Evolutionary conservation across 352 stramenopile genomes (phyloP).

Genomic region (Phytophthora parvispora): DNA sequence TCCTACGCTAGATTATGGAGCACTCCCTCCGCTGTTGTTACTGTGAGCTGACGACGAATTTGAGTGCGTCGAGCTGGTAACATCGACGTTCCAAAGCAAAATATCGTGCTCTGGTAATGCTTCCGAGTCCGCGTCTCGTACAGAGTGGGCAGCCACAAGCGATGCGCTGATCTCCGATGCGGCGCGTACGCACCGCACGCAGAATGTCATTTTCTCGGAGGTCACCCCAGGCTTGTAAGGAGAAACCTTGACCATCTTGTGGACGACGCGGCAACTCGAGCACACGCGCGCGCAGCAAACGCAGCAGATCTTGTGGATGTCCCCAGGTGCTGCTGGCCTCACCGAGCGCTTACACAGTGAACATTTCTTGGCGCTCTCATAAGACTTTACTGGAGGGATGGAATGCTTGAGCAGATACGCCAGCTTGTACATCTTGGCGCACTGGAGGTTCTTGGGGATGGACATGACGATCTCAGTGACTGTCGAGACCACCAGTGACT

Average conservation of each 20-base stretch:
- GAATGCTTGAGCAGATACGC: constrained; percentile 23
- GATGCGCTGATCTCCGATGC: constrained; percentile 13
- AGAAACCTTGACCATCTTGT: constrained; percentile 29
- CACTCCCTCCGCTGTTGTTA: constrained; percentile 3
- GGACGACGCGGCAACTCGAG: constrained; percentile 19
- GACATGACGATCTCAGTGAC: constrained; percentile 63
- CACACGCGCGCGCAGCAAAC: constrained; percentile 38
- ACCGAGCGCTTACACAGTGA: constrained; percentile 20
- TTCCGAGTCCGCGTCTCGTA: constrained; percentile 23
- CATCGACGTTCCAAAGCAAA: constrained; percentile 25
- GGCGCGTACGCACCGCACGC: constrained; percentile 16
- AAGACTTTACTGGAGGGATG: constrained; percentile 9
- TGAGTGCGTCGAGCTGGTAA: constrained; percentile 20
- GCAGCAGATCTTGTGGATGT: constrained; percentile 36
- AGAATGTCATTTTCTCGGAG: constrained; percentile 30
- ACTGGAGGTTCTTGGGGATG: constrained; percentile 57
- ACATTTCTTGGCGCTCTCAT: background rate
- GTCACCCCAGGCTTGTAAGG: constrained; percentile 23
- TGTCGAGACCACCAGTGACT: constrained; percentile 57
- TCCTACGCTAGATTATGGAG: constrained; percentile 19
- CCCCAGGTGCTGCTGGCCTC: constrained; percentile 5
- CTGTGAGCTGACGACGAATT: constrained; percentile 13
- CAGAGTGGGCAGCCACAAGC: constrained; percentile 18
- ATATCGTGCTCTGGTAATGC: constrained; percentile 15
- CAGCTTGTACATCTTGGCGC: constrained; percentile 64